These are phyloP conservation scores for Suillus plorans DNA, from an alignment of 768 basidiomycete genomes.

Conservation along the genomic window DNA sequence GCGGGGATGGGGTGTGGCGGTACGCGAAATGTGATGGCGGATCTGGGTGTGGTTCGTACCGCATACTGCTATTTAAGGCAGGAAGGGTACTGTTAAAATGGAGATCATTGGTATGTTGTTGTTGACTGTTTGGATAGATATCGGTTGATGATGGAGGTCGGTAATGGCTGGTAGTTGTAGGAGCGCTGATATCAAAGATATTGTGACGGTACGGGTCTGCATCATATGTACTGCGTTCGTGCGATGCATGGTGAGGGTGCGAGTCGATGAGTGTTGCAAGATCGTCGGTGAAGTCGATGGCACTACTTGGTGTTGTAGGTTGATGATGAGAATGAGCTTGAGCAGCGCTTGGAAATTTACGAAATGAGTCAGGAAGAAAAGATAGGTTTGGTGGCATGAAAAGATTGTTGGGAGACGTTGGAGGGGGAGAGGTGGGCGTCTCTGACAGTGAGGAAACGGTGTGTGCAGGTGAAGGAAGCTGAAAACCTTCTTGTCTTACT, in stretches of 20 bases:
- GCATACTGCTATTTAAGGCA: conserved; percentile 51
- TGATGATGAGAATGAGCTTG: conserved; percentile 18
- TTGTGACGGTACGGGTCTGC: conserved; percentile 50
- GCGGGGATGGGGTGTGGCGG: conserved; percentile 29
- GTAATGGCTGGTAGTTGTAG: conserved; percentile 25
- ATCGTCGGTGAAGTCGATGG: conserved; percentile 67
- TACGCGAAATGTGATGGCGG: conserved; percentile 22
- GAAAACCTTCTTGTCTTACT: conserved; percentile 74
- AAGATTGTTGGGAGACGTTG: conserved; percentile 32
- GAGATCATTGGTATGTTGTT: conserved; percentile 20
- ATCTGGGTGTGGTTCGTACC: conserved; percentile 48
- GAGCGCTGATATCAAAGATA: conserved; percentile 64
- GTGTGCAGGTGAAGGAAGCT: conserved; percentile 49
- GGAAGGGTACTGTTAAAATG: conserved; percentile 53
- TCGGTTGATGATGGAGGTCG: conserved; percentile 19
- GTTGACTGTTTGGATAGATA: conserved; percentile 22
- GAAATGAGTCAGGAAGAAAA: conserved; percentile 54
- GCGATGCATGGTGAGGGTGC: conserved; percentile 29
- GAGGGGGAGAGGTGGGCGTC: conserved; percentile 25
- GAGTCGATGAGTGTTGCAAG: conserved; percentile 58
- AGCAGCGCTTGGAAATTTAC: conserved; percentile 43
- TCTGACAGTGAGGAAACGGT: conserved; percentile 19
- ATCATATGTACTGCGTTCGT: conserved; percentile 46
- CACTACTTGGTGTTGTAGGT: conserved; percentile 10
- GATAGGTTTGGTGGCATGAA: conserved; percentile 46